Percentiles rank a stretch among this genome's conserved stretches.
These are phyloP conservation scores for Backusella liffmaniae DNA, from an alignment of 192 early-diverging fungal species.

Conservation along the genomic window DNA sequence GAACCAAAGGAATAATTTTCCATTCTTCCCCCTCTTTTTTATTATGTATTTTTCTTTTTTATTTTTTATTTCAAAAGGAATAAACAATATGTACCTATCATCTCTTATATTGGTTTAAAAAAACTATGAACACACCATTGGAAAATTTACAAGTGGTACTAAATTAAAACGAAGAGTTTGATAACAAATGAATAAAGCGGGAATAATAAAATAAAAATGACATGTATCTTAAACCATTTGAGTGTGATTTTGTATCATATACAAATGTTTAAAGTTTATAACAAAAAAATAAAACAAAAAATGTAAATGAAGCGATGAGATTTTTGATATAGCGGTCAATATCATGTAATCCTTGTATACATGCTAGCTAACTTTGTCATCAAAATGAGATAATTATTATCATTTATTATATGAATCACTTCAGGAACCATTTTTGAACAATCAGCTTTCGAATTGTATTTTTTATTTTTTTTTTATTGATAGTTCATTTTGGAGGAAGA, in stretches of 20 bases:
- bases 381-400: neutral
- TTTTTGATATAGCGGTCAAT: neutral
- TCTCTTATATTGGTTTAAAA: neutral
- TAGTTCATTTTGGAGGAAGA: neutral
- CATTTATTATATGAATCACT: neutral
- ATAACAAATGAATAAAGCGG: too few relatives aligned
- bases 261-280: too few relatives aligned
- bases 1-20: slow-evolving; percentile 9
- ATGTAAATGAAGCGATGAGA: neutral
- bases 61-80: neutral
- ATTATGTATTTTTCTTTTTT: neutral
- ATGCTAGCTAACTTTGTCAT: neutral
- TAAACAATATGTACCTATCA: neutral
- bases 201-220: too few relatives aligned
- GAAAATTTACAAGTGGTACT: neutral
- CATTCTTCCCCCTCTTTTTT: neutral
- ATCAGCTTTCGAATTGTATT: neutral
- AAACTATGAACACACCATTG: neutral
- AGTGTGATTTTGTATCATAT: too few relatives aligned
- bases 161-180: too few relatives aligned
- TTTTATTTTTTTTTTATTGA: neutral
- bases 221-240: too few relatives aligned
- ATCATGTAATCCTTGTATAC: too few relatives aligned
- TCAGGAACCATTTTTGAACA: neutral
- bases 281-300: neutral